Evolutionary conservation across 2,329 filamentous ascomycete genomes (phyloP).

Genomic region (Pseudocercospora crystallina): DNA sequence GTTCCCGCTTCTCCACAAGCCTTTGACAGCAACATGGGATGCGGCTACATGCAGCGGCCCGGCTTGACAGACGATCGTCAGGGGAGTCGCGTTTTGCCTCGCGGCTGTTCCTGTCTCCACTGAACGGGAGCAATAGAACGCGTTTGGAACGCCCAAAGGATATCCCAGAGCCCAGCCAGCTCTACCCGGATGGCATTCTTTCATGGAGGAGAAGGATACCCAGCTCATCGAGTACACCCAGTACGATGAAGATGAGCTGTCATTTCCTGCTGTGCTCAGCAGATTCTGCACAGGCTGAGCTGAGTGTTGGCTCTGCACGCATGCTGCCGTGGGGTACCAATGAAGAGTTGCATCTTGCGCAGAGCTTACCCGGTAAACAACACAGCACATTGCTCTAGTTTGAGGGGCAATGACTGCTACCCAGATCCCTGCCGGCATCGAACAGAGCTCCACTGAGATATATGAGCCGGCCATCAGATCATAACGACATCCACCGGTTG

Average conservation of each 20-base stretch:
- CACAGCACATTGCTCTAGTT: neutral
- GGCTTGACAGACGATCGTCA: slow-evolving; percentile 19
- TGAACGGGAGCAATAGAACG: too few relatives aligned
- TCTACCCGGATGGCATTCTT: too few relatives aligned
- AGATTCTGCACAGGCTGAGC: slow-evolving; percentile 11
- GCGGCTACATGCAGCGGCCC: slow-evolving; percentile 19
- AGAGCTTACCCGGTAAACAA: slow-evolving; percentile 20
- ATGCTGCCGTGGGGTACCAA: slow-evolving; percentile 24
- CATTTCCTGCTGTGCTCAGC: slow-evolving; percentile 21
- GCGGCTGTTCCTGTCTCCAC: slow-evolving; percentile 2
- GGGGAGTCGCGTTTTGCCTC: slow-evolving; percentile 18
- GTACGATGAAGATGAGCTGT: slow-evolving; percentile 16
- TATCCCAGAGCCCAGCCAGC: neutral
- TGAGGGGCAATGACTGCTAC: too few relatives aligned
- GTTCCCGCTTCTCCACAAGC: slow-evolving; percentile 1
- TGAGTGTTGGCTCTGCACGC: slow-evolving; percentile 19
- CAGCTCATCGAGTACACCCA: too few relatives aligned
- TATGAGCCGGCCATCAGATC: too few relatives aligned
- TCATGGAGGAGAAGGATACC: too few relatives aligned
- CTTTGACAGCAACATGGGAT: slow-evolving; percentile 7
- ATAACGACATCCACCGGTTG: neutral
- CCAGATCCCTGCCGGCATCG: too few relatives aligned
- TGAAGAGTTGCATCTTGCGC: slow-evolving; percentile 15
- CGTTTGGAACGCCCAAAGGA: neutral
- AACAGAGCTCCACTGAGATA: too few relatives aligned